A percentile compares a stretch with the other conserved stretches of the same genome.
phyloP scores from a whole-genome alignment of 768 basidiomycete species.

The Imleria badia region DNA sequence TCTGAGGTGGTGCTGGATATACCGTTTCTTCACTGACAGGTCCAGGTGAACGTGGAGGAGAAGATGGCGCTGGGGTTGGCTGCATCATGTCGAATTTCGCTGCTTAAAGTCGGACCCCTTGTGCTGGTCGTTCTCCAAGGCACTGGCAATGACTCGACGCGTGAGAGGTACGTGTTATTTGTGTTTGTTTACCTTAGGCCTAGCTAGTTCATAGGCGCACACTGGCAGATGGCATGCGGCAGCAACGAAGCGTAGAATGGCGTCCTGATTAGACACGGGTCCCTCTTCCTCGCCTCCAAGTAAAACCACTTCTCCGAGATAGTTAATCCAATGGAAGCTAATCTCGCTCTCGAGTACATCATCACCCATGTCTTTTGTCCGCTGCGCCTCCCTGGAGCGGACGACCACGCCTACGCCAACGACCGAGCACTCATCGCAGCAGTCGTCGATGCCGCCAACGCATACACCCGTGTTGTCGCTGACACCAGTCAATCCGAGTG shows the following conservation, averaged over 20 bases:
- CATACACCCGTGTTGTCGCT: neutral
- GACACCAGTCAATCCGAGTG: neutral
- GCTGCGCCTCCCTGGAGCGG: slow-evolving; percentile 36
- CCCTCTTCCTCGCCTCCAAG: too few species aligned
- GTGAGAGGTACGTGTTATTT: slow-evolving; percentile 21
- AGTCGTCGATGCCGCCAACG: slow-evolving; percentile 17
- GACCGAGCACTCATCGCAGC: slow-evolving; percentile 28
- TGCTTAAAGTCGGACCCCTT: neutral
- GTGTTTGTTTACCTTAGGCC: slow-evolving; percentile 8
- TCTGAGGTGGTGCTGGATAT: slow-evolving; percentile 61
- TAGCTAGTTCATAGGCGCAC: too few species aligned
- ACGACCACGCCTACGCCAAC: slow-evolving; percentile 26
- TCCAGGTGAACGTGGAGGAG: slow-evolving; percentile 49
- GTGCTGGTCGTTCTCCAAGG: neutral
- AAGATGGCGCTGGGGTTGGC: slow-evolving; percentile 66
- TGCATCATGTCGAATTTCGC: slow-evolving; percentile 43
- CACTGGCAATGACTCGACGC: neutral
- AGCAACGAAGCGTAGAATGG: too few species aligned
- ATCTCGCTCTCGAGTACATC: slow-evolving; percentile 14
- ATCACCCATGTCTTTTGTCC: too few species aligned
- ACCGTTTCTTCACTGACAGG: slow-evolving; percentile 22
- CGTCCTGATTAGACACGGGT: too few species aligned
- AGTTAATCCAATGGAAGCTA: too few species aligned
- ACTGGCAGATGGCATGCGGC: too few species aligned
- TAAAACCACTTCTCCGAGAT: too few species aligned